Evolutionary conservation across 179 eudicot species (phyloP).

Genomic region (Sideroxylon spinosum): DNA sequence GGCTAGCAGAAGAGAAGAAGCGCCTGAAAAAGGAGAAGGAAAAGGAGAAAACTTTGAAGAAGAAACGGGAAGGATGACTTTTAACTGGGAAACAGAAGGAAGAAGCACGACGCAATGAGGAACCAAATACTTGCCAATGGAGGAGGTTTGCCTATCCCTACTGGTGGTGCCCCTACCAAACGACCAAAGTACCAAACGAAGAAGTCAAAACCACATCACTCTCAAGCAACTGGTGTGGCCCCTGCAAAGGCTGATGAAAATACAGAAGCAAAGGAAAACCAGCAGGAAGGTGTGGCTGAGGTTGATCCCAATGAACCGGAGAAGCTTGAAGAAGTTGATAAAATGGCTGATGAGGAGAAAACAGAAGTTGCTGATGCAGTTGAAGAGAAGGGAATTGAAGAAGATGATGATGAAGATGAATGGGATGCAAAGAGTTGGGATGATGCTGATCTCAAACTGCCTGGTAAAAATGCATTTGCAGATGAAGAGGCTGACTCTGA

Average conservation of each 20-base stretch:
- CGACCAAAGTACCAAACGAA: constrained; percentile 63
- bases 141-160: constrained; percentile 42
- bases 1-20: constrained; percentile 72
- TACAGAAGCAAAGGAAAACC: constrained; percentile 35
- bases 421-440: constrained; percentile 99
- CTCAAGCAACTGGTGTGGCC: constrained; percentile 43
- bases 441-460: constrained; percentile 64
- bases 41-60: constrained; percentile 70
- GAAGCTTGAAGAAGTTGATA: constrained; percentile 40
- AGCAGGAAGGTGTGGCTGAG: constrained; percentile 36
- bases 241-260: constrained; percentile 33
- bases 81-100: constrained; percentile 89
- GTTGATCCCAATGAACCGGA: constrained; percentile 44
- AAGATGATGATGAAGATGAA: constrained; percentile 69
- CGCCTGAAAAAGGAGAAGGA: constrained; percentile 71
- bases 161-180: constrained; percentile 47
- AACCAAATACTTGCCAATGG: constrained; percentile 65
- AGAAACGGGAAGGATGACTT: constrained; percentile 70
- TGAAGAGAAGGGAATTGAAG: constrained; percentile 45
- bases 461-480: constrained; percentile 62
- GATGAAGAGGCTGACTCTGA: constrained; percentile 82
- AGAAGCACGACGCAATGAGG: constrained; percentile 75
- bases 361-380: constrained; percentile 40
- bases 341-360: constrained; percentile 30
- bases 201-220: constrained; percentile 51